These are phyloP conservation scores for Phytophthora europaea DNA, from an alignment of 352 stramenopile genomes.

Conservation along the genomic window DNA sequence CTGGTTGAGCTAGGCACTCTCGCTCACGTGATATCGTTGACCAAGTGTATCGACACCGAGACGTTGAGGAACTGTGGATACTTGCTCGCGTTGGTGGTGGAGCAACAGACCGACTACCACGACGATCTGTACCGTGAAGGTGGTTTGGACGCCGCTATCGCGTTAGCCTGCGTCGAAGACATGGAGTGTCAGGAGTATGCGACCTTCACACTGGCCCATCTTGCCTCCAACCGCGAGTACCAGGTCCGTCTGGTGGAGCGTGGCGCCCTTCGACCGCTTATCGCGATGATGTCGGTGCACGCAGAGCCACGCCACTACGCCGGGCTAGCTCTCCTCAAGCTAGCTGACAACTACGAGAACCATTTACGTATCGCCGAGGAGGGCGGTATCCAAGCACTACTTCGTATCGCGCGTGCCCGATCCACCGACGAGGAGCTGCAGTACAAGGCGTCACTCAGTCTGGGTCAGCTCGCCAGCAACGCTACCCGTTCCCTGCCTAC, in stretches of 20 bases:
- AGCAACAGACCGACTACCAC: constrained; percentile 95
- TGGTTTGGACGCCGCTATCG: constrained; percentile 90
- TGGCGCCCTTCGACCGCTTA: constrained; percentile 93
- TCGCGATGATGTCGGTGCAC: constrained; percentile 96
- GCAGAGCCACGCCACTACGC: constrained; percentile 96
- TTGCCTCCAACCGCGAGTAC: constrained; percentile 95
- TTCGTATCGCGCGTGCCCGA: constrained; percentile 92
- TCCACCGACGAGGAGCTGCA: constrained; percentile 95
- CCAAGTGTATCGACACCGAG: constrained; percentile 90
- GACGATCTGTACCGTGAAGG: constrained; percentile 90
- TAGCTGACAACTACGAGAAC: constrained; percentile 99
- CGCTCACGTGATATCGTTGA: constrained; percentile 85
- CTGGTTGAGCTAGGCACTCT: constrained; percentile 92
- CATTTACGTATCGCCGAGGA: constrained; percentile 96
- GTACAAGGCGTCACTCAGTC: constrained; percentile 95
- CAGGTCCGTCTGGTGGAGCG: constrained; percentile 93
- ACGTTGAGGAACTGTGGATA: constrained; percentile 95
- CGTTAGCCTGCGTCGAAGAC: constrained; percentile 94
- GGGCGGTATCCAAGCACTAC: constrained; percentile 95
- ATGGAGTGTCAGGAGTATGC: constrained; percentile 97
- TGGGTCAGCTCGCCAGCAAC: constrained; percentile 94
- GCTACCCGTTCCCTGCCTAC: constrained; percentile 82
- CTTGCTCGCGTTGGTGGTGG: constrained; percentile 90
- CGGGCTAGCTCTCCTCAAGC: constrained; percentile 96
- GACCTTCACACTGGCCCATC: constrained; percentile 95